Evolutionary conservation across 306 rosid genomes (phyloP).

Genomic region (Albizia julibrissin): DNA sequence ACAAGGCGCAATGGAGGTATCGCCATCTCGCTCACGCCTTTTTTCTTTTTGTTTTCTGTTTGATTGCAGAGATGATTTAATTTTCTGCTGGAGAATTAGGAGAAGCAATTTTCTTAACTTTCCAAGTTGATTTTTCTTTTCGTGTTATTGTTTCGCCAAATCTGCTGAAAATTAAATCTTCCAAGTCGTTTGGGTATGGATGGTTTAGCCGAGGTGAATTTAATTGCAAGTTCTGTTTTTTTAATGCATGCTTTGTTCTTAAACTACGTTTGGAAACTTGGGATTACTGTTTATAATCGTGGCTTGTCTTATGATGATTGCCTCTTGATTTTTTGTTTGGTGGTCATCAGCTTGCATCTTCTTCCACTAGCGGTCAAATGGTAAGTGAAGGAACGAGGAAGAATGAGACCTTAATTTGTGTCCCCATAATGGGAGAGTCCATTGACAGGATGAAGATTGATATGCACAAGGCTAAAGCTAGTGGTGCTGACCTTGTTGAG

Average conservation of each 20-base stretch:
- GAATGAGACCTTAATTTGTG: constrained; percentile 58
- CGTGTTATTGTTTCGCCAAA: background rate
- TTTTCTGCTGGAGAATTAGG: background rate
- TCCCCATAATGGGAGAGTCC: constrained; percentile 62
- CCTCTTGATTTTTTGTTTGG: background rate
- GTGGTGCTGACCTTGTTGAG: constrained; percentile 74
- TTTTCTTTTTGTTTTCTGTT: background rate
- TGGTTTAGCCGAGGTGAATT: background rate
- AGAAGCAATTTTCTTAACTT: background rate
- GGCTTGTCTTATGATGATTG: background rate
- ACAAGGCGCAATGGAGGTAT: constrained; percentile 12
- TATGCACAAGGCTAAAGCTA: constrained; percentile 44
- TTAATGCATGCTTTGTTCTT: background rate
- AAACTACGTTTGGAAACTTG: background rate
- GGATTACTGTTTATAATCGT: background rate
- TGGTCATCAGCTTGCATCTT: constrained; percentile 48
- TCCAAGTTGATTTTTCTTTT: background rate
- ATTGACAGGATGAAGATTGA: constrained; percentile 49
- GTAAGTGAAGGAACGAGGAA: constrained; percentile 37
- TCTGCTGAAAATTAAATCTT: background rate
- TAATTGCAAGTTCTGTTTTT: background rate
- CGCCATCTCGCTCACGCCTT: background rate
- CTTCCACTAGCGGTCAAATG: constrained; percentile 29
- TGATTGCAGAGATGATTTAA: background rate
- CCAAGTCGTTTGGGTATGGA: background rate